Evolutionary conservation across 176 grass and related monocot genomes (phyloP).

Genomic region (sorghum (Sorghum bicolor)): Sorghum_bicolor_NCBIv3 NC_012871.2:66334501-66335000

Average conservation of each 20-base stretch:
- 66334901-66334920: slow-evolving; percentile 34
- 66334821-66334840: slow-evolving; percentile 15
- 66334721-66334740: background rate
- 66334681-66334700: background rate
- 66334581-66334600: slow-evolving; percentile 76
- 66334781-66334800: slow-evolving; percentile 27
- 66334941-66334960: slow-evolving; percentile 44
- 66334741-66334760: slow-evolving; percentile 22
- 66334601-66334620: slow-evolving; percentile 81
- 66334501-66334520: slow-evolving; percentile 49
- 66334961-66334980: slow-evolving; percentile 50
- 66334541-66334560: slow-evolving; percentile 76
- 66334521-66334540: slow-evolving; percentile 63
- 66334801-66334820: slow-evolving; percentile 29
- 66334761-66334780: slow-evolving; percentile 28
- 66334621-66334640: slow-evolving; percentile 60
- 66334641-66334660: slow-evolving; percentile 67
- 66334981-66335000: slow-evolving; percentile 59
- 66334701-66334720: slow-evolving; percentile 23
- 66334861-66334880: slow-evolving; percentile 28
- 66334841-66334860: slow-evolving; percentile 23
- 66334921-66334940: slow-evolving; percentile 49
- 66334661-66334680: background rate
- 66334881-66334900: background rate
- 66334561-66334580: slow-evolving; percentile 71